Evolutionary conservation across 495 filamentous ascomycete genomes (phyloP).

Genomic region (Penicillium odoratum): DNA sequence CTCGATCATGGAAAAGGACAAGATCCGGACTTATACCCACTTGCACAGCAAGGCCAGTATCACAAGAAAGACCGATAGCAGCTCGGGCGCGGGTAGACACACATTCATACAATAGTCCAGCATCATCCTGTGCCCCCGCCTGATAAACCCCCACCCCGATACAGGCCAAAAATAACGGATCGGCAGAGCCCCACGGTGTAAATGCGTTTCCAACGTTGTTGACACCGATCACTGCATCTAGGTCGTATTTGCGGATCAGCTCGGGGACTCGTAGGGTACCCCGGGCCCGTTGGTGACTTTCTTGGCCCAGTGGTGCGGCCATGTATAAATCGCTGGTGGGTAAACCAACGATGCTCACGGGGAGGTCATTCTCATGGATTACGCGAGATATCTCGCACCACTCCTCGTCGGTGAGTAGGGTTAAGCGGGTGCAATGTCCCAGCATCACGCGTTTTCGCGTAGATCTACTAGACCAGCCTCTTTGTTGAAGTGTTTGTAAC

Average conservation of each 20-base stretch:
- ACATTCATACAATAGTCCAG: slow-evolving; percentile 62
- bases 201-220: slow-evolving; percentile 81
- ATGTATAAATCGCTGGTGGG: slow-evolving; percentile 76
- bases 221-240: slow-evolving; percentile 64
- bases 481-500: slow-evolving; percentile 45
- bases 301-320: slow-evolving; percentile 52
- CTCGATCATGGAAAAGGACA: slow-evolving; percentile 30
- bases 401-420: slow-evolving; percentile 51
- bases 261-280: slow-evolving; percentile 64
- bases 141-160: slow-evolving; percentile 69
- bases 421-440: slow-evolving; percentile 70
- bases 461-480: slow-evolving; percentile 42
- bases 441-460: slow-evolving; percentile 56
- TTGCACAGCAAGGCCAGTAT: slow-evolving; percentile 9
- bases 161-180: slow-evolving; percentile 64
- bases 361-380: slow-evolving; percentile 49
- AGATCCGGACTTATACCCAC: slow-evolving; percentile 25
- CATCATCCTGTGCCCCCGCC: slow-evolving; percentile 58
- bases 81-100: slow-evolving; percentile 57
- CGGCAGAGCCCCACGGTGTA: slow-evolving; percentile 71
- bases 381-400: slow-evolving; percentile 47
- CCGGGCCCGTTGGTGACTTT: slow-evolving; percentile 35
- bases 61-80: slow-evolving; percentile 31
- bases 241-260: slow-evolving; percentile 59
- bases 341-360: slow-evolving; percentile 68